phyloP scores from a whole-genome alignment of 495 filamentous ascomycete genomes.

The Aspergillus bridgeri region DNA sequence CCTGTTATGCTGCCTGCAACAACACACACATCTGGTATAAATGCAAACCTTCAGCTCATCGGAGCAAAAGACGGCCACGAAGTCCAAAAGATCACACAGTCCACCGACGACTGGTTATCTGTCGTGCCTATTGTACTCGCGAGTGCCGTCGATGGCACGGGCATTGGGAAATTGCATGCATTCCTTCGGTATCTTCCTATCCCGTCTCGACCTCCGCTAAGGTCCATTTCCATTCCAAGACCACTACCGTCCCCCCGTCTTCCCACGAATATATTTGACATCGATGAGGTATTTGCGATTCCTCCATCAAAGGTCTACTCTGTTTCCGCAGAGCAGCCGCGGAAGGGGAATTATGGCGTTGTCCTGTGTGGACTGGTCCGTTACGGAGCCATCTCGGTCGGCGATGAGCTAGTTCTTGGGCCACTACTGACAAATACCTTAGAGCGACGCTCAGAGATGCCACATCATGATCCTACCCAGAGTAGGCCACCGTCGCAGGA shows the following conservation, averaged over 20 bases:
- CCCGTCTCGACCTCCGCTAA: slow-evolving; percentile 50
- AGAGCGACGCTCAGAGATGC: slow-evolving; percentile 18
- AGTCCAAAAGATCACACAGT: slow-evolving; percentile 47
- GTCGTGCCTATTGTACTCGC: slow-evolving; percentile 84
- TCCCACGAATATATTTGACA: slow-evolving; percentile 66
- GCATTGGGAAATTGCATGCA: slow-evolving; percentile 77
- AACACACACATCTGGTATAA: slow-evolving; percentile 29
- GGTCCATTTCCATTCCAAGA: slow-evolving; percentile 20
- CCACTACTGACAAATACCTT: slow-evolving; percentile 56
- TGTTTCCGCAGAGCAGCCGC: slow-evolving; percentile 31
- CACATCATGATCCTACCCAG: slow-evolving; percentile 20
- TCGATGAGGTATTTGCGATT: slow-evolving; percentile 77
- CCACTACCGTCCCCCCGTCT: slow-evolving; percentile 29
- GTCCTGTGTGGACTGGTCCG: slow-evolving; percentile 82
- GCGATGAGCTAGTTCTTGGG: slow-evolving; percentile 75
- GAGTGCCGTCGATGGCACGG: slow-evolving; percentile 80
- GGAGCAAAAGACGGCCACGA: slow-evolving; percentile 44
- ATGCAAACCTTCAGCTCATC: slow-evolving; percentile 36
- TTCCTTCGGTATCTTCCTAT: slow-evolving; percentile 75
- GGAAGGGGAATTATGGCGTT: slow-evolving; percentile 47
- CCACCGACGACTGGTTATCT: slow-evolving; percentile 40
- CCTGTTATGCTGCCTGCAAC: slow-evolving; percentile 62
- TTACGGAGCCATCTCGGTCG: slow-evolving; percentile 72
- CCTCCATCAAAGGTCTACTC: slow-evolving; percentile 50
- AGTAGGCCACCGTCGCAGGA: slow-evolving; percentile 34